These are phyloP conservation scores for Calocybe gangraenosa DNA, from an alignment of 768 basidiomycete genomes.

Conservation along the genomic window DNA sequence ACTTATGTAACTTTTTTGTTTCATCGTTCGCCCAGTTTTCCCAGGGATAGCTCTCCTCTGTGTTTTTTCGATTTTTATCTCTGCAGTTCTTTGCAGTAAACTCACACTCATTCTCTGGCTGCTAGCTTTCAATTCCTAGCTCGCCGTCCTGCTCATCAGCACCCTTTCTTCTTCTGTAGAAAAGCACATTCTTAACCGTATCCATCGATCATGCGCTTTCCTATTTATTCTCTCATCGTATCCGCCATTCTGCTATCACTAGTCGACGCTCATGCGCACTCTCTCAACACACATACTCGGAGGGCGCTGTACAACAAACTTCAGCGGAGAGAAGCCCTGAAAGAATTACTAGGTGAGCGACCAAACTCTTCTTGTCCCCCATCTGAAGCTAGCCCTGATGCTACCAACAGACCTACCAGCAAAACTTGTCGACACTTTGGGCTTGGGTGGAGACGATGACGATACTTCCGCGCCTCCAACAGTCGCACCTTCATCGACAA, in stretches of 20 bases:
- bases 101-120: conserved; percentile 16
- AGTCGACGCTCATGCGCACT: conserved; percentile 37
- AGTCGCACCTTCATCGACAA: background rate
- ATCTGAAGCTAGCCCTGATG: background rate
- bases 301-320: conserved; percentile 24
- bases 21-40: no score
- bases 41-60: no score
- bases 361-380: background rate
- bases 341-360: background rate
- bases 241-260: conserved; percentile 24
- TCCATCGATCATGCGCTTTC: conserved; percentile 31
- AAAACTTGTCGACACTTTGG: background rate
- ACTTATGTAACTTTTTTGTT: no score
- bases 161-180: background rate
- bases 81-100: conserved; percentile 5
- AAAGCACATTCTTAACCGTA: no score
- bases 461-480: background rate
- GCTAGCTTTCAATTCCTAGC: conserved; percentile 16
- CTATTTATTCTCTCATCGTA: conserved; percentile 25
- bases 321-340: conserved; percentile 11
- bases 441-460: background rate
- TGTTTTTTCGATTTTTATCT: no score
- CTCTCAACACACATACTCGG: conserved; percentile 27
- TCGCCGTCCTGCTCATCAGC: conserved; percentile 13
- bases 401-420: background rate